These are phyloP conservation scores for Lachnellula cervina DNA, from an alignment of 2,329 filamentous ascomycete genomes.

Conservation along the genomic window DNA sequence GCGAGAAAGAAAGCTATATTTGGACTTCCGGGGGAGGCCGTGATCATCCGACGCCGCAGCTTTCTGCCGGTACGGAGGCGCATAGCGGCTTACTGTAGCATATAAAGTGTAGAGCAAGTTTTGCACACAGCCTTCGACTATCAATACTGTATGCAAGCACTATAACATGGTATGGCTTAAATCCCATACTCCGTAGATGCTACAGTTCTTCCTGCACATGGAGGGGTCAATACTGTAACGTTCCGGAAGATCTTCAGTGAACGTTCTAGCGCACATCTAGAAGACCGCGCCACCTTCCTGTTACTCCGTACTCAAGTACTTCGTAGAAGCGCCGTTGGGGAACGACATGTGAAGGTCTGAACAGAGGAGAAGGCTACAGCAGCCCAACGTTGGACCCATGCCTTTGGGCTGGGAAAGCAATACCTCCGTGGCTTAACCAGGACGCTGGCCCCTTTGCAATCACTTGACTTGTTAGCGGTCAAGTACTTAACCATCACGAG, in stretches of 20 bases:
- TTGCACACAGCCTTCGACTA: neutral
- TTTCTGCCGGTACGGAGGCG: too few species aligned
- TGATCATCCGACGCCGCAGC: conserved; percentile 1
- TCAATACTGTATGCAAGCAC: neutral
- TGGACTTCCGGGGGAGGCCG: conserved; percentile 4
- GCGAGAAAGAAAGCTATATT: conserved; percentile 2
- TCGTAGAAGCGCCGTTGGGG: neutral
- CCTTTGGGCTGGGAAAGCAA: neutral
- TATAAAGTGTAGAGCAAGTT: neutral
- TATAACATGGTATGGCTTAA: neutral
- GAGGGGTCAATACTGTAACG: neutral
- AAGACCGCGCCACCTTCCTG: conserved; percentile 1
- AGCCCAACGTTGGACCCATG: neutral
- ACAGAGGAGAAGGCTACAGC: too few species aligned
- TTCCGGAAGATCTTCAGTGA: neutral
- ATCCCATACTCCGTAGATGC: too few species aligned
- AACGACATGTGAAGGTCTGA: neutral
- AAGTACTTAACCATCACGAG: conserved; percentile 5
- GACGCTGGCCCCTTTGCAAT: neutral
- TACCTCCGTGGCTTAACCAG: too few species aligned
- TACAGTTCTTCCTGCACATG: neutral
- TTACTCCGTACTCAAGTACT: too few species aligned
- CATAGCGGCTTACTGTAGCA: too few species aligned
- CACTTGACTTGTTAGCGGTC: conserved; percentile 1
- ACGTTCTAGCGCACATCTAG: conserved; percentile 4